Evolutionary conservation across 1,284 basidiomycete genomes (phyloP), one percentile per base, ranked within the genome.

Genomic region (Sanghuangporus sanghuang): DNA sequence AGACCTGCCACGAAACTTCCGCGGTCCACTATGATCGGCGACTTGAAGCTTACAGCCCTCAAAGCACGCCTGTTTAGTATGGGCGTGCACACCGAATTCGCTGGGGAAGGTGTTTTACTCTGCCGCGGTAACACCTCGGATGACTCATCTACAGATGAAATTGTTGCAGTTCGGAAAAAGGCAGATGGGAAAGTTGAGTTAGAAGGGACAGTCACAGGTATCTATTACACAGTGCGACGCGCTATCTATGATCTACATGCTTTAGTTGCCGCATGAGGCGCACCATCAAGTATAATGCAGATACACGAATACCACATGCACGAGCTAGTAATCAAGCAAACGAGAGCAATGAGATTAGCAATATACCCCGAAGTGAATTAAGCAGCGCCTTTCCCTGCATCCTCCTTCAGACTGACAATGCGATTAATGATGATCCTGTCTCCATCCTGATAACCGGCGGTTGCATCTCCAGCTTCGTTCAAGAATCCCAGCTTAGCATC

Each of bases 401-500:
- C 96, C 78, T 98, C 96, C 79, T 99, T 99, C 76, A 99, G 76
- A 66, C 89, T 92, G 32, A 98, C 96, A 68, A 98, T 96, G 62
- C 93, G 85, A 76, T 99, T 99, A 53, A 99, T 80, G 23, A 98
- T 85, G 56, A 99, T 74, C 72, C 81, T 83, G 73, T 96, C 94
- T 9, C 89, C 90, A 53, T 86, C 82, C 60, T 79, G 78, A 59
- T 79, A 76, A 16, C 77, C 79, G 14, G 80, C 77, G 40, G 72
- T 69, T n/a, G 71, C 74, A 3, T 76, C 77, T 8, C 78, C 80
- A 0, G 74, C 73, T 66, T 89, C 85, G 27, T 86, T 82, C 44
- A 95, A 73, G 66, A 80, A 85, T 18, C 79, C 82, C 44, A 95
- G 71, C 59, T 82, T 81, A 50, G 92, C 80, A 70, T 97, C 94